A percentile compares a stretch with the other conserved stretches of the same genome.
Conservation (phyloP, 1,284 basidiomycete genomes). For the Puccinia novopanici region DNA sequence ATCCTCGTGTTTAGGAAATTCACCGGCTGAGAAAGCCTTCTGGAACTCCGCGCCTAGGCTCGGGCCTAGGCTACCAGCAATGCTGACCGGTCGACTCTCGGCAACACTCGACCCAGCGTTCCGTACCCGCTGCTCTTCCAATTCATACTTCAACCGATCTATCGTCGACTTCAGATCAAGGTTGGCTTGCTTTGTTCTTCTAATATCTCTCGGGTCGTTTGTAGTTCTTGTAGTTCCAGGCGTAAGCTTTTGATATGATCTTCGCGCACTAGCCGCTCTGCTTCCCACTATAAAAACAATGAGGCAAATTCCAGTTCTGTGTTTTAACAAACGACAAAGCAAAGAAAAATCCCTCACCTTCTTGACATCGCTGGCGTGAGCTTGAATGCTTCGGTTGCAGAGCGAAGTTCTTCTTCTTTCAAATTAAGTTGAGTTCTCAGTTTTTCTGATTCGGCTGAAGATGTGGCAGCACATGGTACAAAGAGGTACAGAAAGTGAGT, state of each 20-base stretch:
- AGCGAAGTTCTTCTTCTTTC: conserved; percentile 45
- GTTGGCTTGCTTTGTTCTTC: conserved; percentile 45
- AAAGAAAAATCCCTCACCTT: conserved; percentile 18
- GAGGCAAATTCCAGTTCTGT: background rate
- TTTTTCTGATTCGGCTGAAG: conserved; percentile 45
- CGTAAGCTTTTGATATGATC: conserved; percentile 27
- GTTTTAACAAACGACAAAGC: background rate
- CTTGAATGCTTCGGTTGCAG: conserved; percentile 7
- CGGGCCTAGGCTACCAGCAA: conserved; percentile 28
- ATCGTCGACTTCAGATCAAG: conserved; percentile 42
- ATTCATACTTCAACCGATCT: conserved; percentile 39
- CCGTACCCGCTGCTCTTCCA: conserved; percentile 28
- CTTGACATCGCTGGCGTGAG: conserved; percentile 17
- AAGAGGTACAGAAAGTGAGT: background rate
- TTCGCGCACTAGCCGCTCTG: conserved; percentile 13
- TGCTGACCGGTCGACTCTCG: conserved; percentile 15
- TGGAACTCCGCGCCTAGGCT: conserved; percentile 39
- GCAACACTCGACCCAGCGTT: conserved; percentile 12
- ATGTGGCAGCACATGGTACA: background rate
- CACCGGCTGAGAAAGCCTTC: conserved; percentile 8
- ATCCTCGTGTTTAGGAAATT: conserved; percentile 1
- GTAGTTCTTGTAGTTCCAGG: conserved; percentile 23
- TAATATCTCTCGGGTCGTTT: conserved; percentile 24
- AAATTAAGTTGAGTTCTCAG: conserved; percentile 16
- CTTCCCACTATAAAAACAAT: conserved; percentile 23